These are phyloP conservation scores for Pleurotus pulmonarius DNA, from an alignment of 768 basidiomycete genomes.

Conservation along the genomic window DNA sequence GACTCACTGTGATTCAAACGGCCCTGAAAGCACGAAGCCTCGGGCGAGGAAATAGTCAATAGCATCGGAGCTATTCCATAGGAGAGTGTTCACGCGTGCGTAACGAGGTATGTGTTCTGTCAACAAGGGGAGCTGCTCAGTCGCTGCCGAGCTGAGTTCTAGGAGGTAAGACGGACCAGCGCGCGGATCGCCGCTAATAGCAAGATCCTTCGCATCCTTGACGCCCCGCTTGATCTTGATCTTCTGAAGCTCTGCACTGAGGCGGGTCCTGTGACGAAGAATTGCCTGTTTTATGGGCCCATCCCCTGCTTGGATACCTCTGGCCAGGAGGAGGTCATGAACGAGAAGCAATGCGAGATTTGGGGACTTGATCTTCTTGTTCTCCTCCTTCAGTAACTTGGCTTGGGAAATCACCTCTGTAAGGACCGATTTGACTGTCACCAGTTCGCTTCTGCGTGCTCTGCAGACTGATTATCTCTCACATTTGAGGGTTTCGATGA, in stretches of 20 bases:
- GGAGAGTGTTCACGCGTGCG: slow-evolving; percentile 74
- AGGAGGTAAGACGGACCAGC: slow-evolving; percentile 42
- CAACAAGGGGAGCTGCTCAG: slow-evolving; percentile 10
- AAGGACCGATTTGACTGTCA: slow-evolving; percentile 74
- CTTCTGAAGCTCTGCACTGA: slow-evolving; percentile 82
- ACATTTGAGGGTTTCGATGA: slow-evolving; percentile 98
- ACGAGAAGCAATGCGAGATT: slow-evolving; percentile 84
- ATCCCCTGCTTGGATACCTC: slow-evolving; percentile 87
- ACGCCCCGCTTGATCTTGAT: slow-evolving; percentile 76
- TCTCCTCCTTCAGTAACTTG: slow-evolving; percentile 71
- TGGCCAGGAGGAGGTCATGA: slow-evolving; percentile 77
- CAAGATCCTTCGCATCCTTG: slow-evolving; percentile 61
- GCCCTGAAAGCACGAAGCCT: slow-evolving; percentile 53
- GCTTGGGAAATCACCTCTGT: slow-evolving; percentile 63
- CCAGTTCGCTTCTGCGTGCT: not conserved
- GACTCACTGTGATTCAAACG: slow-evolving; percentile 50
- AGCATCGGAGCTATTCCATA: slow-evolving; percentile 67
- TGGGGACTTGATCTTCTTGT: slow-evolving; percentile 66
- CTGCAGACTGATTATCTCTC: slow-evolving; percentile 20
- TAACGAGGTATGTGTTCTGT: slow-evolving; percentile 78
- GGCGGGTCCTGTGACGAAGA: slow-evolving; percentile 83
- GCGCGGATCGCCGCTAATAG: slow-evolving; percentile 48
- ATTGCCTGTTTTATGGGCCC: slow-evolving; percentile 88
- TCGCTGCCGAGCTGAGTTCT: not conserved
- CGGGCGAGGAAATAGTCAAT: slow-evolving; percentile 47